Conservation (phyloP, 108 stramenopile species). For the Pseudonitzschia multiseries region DNA sequence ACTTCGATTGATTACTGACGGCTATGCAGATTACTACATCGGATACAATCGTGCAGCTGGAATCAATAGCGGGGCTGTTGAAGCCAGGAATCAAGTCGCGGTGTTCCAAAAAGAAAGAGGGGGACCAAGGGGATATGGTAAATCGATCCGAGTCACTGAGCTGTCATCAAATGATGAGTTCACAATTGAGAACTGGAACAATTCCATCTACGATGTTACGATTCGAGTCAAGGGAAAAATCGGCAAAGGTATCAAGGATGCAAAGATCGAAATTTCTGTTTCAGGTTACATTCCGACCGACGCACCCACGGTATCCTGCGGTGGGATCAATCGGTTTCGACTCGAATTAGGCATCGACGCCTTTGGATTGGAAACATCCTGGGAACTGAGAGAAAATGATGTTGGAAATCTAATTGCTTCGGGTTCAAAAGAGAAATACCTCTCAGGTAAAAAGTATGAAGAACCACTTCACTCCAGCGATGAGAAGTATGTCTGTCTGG, state of each 20-base stretch:
- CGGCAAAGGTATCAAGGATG: not conserved
- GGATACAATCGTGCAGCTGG: conserved; percentile 35
- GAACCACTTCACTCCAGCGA: not conserved
- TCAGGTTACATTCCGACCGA: not conserved
- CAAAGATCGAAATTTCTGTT: not conserved
- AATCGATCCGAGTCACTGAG: not conserved
- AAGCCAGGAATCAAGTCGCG: not conserved
- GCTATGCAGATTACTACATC: conserved; percentile 28
- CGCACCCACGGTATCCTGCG: not conserved
- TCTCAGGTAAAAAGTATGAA: not conserved
- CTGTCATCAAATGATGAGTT: not conserved
- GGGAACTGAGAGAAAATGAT: not conserved
- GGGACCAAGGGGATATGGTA: not conserved
- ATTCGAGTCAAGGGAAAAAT: not conserved
- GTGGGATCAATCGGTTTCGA: not conserved
- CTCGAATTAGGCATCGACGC: not conserved
- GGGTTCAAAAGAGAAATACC: not conserved
- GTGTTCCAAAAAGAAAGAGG: conserved; percentile 1
- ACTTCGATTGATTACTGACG: not conserved
- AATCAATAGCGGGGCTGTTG: not conserved
- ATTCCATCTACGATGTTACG: not conserved
- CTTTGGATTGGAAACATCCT: not conserved
- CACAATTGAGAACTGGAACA: not conserved
- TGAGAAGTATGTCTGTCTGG: not conserved
- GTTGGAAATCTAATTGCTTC: not conserved